A percentile compares a stretch with the other conserved stretches of the same genome.
Conservation (phyloP, 2,329 filamentous ascomycete species). For the Epichloe sp. region DNA sequence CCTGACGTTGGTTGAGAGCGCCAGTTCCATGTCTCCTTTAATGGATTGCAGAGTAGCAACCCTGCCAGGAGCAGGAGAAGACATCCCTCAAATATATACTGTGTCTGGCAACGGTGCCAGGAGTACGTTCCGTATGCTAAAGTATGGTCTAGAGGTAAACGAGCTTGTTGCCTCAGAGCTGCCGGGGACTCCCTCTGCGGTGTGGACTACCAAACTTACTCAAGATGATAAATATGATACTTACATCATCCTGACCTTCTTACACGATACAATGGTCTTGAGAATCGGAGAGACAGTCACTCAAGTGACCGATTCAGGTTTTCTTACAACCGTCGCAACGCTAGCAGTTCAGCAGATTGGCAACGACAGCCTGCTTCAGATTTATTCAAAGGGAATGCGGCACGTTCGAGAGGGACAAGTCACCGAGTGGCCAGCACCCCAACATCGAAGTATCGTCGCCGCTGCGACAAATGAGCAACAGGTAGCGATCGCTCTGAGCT, state of each 20-base stretch:
- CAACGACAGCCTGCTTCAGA: constrained; percentile 82
- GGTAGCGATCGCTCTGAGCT: constrained; percentile 85
- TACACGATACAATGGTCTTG: constrained; percentile 80
- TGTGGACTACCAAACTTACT: constrained; percentile 89
- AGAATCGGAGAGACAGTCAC: constrained; percentile 96
- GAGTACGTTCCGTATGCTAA: constrained; percentile 81
- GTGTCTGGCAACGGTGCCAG: constrained; percentile 79
- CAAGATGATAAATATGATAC: constrained; percentile 76
- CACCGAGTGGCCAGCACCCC: constrained; percentile 87
- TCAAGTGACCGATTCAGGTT: constrained; percentile 86
- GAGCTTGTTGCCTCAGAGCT: constrained; percentile 92
- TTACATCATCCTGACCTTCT: constrained; percentile 90
- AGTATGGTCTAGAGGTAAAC: constrained; percentile 83
- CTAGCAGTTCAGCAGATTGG: constrained; percentile 88
- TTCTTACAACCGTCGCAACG: constrained; percentile 77
- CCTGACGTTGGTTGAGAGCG: constrained; percentile 68
- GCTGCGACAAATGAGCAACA: constrained; percentile 91
- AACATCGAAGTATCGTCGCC: constrained; percentile 88
- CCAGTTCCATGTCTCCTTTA: constrained; percentile 81
- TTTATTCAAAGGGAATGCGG: constrained; percentile 87
- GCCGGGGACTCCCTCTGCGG: constrained; percentile 74
- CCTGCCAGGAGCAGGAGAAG: constrained; percentile 57
- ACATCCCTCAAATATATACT: constrained; percentile 91
- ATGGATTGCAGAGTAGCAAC: constrained; percentile 88
- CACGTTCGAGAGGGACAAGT: constrained; percentile 70